phyloP scores from a whole-genome alignment of 2,329 filamentous ascomycete genomes.

The Juglanconis juglandina region DNA sequence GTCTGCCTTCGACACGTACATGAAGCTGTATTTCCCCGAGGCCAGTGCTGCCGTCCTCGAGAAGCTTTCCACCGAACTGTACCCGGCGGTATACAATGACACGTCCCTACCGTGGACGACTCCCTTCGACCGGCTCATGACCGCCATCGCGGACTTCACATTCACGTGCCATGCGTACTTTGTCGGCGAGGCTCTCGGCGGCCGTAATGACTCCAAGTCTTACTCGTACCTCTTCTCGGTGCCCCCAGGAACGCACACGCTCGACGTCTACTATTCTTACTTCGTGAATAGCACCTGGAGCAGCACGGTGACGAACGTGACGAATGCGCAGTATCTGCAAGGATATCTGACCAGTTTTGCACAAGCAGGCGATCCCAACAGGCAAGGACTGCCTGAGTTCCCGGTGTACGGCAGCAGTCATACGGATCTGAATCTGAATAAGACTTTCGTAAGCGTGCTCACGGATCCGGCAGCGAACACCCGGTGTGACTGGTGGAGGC shows the following conservation, averaged over 20 bases:
- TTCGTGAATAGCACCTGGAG: slow-evolving; percentile 12
- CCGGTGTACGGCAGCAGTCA: background rate
- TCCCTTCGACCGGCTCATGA: slow-evolving; percentile 3
- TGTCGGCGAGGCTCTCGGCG: background rate
- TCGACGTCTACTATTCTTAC: slow-evolving; percentile 13
- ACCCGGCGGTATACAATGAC: slow-evolving; percentile 10
- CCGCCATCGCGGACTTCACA: slow-evolving; percentile 8
- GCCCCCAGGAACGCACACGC: slow-evolving; percentile 1
- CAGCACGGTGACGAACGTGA: slow-evolving; percentile 6
- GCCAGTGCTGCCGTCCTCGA: background rate
- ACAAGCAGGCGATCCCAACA: background rate
- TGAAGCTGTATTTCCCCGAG: slow-evolving; percentile 8
- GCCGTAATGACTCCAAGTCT: background rate
- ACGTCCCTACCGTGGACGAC: slow-evolving; percentile 5
- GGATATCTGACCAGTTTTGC: slow-evolving; percentile 11
- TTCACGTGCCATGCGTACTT: slow-evolving; percentile 11
- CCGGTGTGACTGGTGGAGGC: slow-evolving; percentile 14
- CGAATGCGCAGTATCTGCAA: slow-evolving; percentile 3
- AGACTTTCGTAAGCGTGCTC: background rate
- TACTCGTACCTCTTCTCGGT: slow-evolving; percentile 11
- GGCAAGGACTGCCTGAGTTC: background rate
- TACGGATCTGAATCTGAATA: slow-evolving; percentile 2
- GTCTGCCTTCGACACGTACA: slow-evolving; percentile 5
- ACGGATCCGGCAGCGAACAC: slow-evolving; percentile 9
- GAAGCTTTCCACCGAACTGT: background rate